Evolutionary conservation across 2,329 filamentous ascomycete genomes (phyloP), one percentile per base, ranked within the genome.

Genomic region (Nigrograna mackinnonii): DNA sequence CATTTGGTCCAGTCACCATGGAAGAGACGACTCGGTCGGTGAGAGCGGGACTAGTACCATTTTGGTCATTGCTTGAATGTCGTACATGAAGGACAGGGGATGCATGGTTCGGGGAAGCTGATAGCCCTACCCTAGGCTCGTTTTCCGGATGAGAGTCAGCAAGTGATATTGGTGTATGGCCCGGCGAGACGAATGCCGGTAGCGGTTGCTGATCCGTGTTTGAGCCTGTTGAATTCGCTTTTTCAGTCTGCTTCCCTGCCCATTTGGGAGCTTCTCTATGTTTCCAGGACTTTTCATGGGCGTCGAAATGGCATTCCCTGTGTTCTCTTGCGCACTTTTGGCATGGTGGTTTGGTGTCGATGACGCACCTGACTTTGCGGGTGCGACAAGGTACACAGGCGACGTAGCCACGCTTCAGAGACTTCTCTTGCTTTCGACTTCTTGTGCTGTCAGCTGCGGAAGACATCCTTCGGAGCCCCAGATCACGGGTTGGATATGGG

Each of bases 341-440:
- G 53, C 72, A 74, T 13, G 70, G 52, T 6, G 47, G 43, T 35
- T 49, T 41, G 3, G 57, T 64, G 13, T 63, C 64, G 21, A 73
- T 50, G 22, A 73, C 68, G 34, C 72, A 74, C 56, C 70, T 73
- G 22, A 70, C 68, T 56, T 74, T 74, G 41, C 69, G 66, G 48
- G 69, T 67, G 37, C 71, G 70, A 49, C 71, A 74, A 26, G 68
- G 62, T 18, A 72, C 61, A 46, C 72, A 75, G 17, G 72, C 72
- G 52, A 74, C 74, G 69, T 74, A 74, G 24, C 70, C 69, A 42
- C 71, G 70, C 50, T 74, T 66, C 52, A 69, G 71, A 19, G 63
- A 47, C 19, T 11, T 11, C 11, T 18, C 11, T 11, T 21, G 34
- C 11, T 11, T 18, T 16, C 19, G 34, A 6, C 11, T 18, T 11